Evolutionary conservation across 2,329 filamentous ascomycete species (phyloP), one percentile per base, ranked within the genome.

Genomic region (Aureobasidium sp.): DNA sequence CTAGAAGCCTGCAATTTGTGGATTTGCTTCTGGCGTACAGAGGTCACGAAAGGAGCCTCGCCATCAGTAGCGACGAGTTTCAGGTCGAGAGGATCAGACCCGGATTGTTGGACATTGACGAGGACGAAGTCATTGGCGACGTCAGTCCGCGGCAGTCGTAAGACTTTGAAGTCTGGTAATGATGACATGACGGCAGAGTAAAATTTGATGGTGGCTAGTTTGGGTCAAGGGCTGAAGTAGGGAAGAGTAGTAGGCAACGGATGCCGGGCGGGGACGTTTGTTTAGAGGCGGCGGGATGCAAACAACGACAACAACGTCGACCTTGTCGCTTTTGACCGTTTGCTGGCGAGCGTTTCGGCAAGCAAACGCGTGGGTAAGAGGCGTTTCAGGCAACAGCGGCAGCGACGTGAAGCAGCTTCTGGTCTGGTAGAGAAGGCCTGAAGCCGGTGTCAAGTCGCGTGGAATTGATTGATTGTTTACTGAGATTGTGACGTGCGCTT

Each of bases 61-160:
- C 84, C 84, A 68, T 91, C 88, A 34, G 87, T 90, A 37, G 82
- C 88, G 37, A 87, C 78, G 34, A 91, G 73, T 70, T 84, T 85
- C 51, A 89, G 73, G 72, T 90, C 86, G 34, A 91, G 75, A 1
- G 80, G 62, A 78, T 79, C 39, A 77, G 74, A 41, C n/a, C 77
- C 71, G 73, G 79, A 71, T 26, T 81, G 75, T 2, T 78, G 77
- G 62, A 86, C 81, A 67, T 88, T 80, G 20, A 89, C 70, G 26
- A 91, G 78, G 34, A 90, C 79, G 66, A 82, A 85, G 46, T 68
- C 64, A 39, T 65, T 63, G 36, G 65, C 63, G 56, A 65, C 56
- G 65, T 73, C 71, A 55, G 80, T 81, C 67, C 85, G 80, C 63
- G 80, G 77, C 66, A 90, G 77, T 64, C 83, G 82, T 60, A 89